phyloP scores from a whole-genome alignment of 345 rosid species.

The Pistacia vera region DNA sequence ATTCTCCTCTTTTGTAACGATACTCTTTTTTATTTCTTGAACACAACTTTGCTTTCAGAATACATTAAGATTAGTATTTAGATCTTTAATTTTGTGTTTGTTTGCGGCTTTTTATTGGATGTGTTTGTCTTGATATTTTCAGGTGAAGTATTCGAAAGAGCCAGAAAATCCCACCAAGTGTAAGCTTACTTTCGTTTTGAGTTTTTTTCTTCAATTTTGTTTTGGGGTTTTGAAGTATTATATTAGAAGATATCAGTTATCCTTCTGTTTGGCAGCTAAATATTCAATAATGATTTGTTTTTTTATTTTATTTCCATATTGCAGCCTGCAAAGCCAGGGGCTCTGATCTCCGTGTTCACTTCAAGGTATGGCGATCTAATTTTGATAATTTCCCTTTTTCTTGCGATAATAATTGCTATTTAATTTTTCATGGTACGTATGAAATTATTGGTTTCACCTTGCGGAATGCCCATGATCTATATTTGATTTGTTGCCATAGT shows the following conservation, averaged over 20 bases:
- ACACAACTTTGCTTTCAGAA: not conserved
- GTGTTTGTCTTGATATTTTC: slow-evolving; percentile 18
- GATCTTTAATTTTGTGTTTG: not conserved
- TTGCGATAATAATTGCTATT: too few relatives aligned
- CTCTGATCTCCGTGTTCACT: slow-evolving; percentile 73
- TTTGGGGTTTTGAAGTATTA: not conserved
- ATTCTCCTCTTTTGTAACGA: not conserved
- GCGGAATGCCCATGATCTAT: too few relatives aligned
- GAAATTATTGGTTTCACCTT: too few relatives aligned
- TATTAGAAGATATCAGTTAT: not conserved
- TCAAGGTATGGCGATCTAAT: slow-evolving; percentile 51
- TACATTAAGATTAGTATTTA: not conserved
- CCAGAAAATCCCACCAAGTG: slow-evolving; percentile 82
- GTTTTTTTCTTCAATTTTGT: not conserved
- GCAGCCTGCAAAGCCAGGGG: slow-evolving; percentile 85
- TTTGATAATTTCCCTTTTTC: not conserved
- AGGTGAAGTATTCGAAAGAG: slow-evolving; percentile 81
- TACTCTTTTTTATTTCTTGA: not conserved
- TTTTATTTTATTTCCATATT: not conserved
- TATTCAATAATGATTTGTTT: slow-evolving; percentile 6
- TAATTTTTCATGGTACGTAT: too few relatives aligned
- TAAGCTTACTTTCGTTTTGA: slow-evolving; percentile 24
- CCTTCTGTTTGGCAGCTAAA: not conserved
- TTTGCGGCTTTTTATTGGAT: slow-evolving; percentile 3
- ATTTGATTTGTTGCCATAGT: too few relatives aligned